A percentile compares a stretch with the other conserved stretches of the same genome.
Evolutionary conservation across 345 rosid species (phyloP).

Genomic region (Euphorbia peplus): DNA sequence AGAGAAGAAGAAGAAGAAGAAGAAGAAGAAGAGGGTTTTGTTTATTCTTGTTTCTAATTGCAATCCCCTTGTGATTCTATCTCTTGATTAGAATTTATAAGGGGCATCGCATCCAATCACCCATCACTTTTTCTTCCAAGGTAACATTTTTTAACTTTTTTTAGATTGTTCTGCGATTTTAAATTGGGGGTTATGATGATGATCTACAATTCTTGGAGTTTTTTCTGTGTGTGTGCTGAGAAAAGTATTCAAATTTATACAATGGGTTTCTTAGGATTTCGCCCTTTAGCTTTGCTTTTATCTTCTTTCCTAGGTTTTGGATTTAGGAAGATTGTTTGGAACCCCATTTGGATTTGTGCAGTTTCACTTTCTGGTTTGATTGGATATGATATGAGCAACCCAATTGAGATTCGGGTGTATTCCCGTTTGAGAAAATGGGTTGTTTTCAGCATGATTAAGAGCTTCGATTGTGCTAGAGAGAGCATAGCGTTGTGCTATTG

Average conservation of each 20-base stretch:
- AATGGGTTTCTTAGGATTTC: background rate
- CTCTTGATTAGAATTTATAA: background rate
- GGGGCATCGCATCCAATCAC: background rate
- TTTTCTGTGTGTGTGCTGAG: constrained; percentile 1
- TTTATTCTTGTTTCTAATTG: background rate
- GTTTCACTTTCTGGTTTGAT: background rate
- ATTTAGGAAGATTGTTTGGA: background rate
- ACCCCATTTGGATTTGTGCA: background rate
- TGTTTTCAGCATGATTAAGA: background rate
- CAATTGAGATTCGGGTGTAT: background rate
- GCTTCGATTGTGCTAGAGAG: background rate
- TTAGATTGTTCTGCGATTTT: background rate
- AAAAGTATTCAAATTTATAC: too few species aligned
- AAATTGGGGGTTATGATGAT: too few species aligned
- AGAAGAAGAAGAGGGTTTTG: background rate
- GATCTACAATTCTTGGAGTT: background rate
- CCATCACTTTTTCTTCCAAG: background rate
- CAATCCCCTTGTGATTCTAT: background rate
- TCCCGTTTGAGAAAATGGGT: background rate
- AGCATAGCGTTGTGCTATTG: background rate
- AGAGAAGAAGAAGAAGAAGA: too few species aligned
- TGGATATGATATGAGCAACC: background rate
- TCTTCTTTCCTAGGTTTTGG: background rate
- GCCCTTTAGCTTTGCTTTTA: background rate
- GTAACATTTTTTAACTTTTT: background rate